Base-by-base conservation (phyloP, 495 filamentous ascomycete genomes). In the Bacidia gigantensis region DNA sequence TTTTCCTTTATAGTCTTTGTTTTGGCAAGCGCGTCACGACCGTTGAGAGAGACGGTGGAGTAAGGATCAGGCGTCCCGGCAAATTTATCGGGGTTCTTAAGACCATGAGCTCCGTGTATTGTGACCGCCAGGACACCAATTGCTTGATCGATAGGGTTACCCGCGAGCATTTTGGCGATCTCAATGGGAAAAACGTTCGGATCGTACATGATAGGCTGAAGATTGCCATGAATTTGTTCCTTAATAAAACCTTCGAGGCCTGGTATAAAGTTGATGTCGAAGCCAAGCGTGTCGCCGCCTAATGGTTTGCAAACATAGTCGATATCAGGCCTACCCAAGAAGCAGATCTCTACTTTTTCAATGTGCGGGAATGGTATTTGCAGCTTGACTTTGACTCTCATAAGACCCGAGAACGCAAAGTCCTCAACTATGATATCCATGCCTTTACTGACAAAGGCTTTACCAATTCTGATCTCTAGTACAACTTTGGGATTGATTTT, bases 251-350 rank as follows among this genome's bases (percentile, higher is more conserved):
- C 75, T 66, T 94, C 87, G 21, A 99, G 72, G 49, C 90, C 89
- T 23, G 93, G 92, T 55, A 99, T 89, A 70, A 97, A 95, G 67
- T 95, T 95, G 71, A 99, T 95, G 64, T 99, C 92, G 64, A 99
- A 95, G 46, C 92, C 92, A 52, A 99, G 84, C 9, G 75, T 85
- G 39, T 97, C 93, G 54, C 93, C 93, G 56, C 93, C 92, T 43
- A 99, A 79, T 10, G 92, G 92, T 67, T 99, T 99, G 73, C 92
- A 93, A 48, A 87, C 88, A 63, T 96, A 99, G 62, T 97, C 92
- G 58, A 99, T 83, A 1, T 79, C 81, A 24, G 83, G 83, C 35
- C 65, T 70, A 12, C 73, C 79, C 46, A 95, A 66, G 73, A 96
- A 96, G 65, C 80, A 90, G 65, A 95, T 84, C 55, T 96, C 89